These are phyloP conservation scores for Aspergillus indologenus DNA, from an alignment of 495 filamentous ascomycete genomes.

Conservation along the genomic window DNA sequence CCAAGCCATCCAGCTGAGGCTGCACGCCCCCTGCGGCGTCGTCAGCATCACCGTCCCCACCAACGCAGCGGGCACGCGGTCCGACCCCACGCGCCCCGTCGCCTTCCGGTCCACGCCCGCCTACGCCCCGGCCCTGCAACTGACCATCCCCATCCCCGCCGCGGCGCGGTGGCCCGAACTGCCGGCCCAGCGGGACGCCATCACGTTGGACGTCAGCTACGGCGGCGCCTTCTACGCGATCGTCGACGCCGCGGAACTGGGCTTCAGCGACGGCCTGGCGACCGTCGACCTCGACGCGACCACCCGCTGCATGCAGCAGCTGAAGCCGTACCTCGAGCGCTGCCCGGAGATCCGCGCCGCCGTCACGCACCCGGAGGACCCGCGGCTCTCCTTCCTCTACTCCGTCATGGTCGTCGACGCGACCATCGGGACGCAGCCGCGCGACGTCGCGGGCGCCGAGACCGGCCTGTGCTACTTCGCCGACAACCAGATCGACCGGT, in stretches of 20 bases:
- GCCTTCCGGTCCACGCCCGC: slow-evolving; percentile 27
- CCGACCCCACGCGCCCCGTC: slow-evolving; percentile 14
- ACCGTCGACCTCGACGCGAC: slow-evolving; percentile 18
- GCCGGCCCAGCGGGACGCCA: slow-evolving; percentile 1
- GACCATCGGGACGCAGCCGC: slow-evolving; percentile 10
- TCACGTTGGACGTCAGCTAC: slow-evolving; percentile 23
- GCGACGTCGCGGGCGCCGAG: slow-evolving; percentile 14
- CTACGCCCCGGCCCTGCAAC: slow-evolving; percentile 16
- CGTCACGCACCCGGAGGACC: slow-evolving; percentile 19
- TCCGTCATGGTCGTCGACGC: slow-evolving; percentile 27
- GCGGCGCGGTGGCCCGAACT: slow-evolving; percentile 26
- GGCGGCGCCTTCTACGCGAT: slow-evolving; percentile 29
- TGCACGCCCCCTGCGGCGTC: slow-evolving; percentile 14
- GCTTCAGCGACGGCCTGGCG: slow-evolving; percentile 16
- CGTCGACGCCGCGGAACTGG: slow-evolving; percentile 19
- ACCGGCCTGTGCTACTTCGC: slow-evolving; percentile 27
- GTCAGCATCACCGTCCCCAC: slow-evolving; percentile 8
- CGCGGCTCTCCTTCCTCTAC: slow-evolving; percentile 22
- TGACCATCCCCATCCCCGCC: slow-evolving; percentile 19
- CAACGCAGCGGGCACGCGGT: not conserved
- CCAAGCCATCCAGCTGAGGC: not conserved
- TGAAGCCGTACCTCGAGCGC: slow-evolving; percentile 20
- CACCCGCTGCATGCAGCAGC: slow-evolving; percentile 10
- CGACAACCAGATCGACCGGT: slow-evolving; percentile 27
- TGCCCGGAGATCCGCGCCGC: slow-evolving; percentile 15